Evolutionary conservation across 352 stramenopile genomes (phyloP), one percentile per base, ranked within the genome.

Genomic region (Phytopythium delawarense): DNA sequence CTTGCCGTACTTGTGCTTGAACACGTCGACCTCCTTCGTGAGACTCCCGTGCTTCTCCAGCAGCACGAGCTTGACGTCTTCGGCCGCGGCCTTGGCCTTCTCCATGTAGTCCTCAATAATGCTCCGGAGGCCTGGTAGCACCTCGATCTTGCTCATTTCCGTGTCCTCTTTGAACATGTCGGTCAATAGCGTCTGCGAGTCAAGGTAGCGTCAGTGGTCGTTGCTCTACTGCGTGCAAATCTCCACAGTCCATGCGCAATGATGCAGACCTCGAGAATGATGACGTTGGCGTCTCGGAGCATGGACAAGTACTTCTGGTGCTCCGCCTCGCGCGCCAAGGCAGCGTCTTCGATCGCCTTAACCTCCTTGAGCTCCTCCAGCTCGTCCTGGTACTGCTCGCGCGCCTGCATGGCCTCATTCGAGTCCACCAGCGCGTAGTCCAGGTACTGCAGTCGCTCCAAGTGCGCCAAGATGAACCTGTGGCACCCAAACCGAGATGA

Each of bases 161-260:
- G 76, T 85, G 74, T 98, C 92, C 44, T 97, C 90, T 44, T 85
- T 86, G 63, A 98, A 98, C 86, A 98, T 97, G 63, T 98, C 91
- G 56, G 72, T 69, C 50, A 97, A 73, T 28, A 97, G 73, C 49
- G 84, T 97, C 76, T 95, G 62, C 28, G 6, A 35, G n/a, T 15
- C 48, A 37, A 1, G 28, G 48, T 16, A 7, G 25, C 6, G 46
- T 53, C 18, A 53, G 25, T 18, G 11, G 1, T 21, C 12, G 46
- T 21, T n/a, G 46, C 0, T 32, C 23, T 40, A 15, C 35, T 32
- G 28, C 6, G 5, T 32, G n/a, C 2, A 6, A 32, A 7, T 20
- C 5, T 35, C 18, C 7, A 18, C 25, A 35, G 23, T 11, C 13
- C 16, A 18, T 21, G 16, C 0, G 20, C 2, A 78, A 4, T 9